phyloP scores from a whole-genome alignment of 805 yeast species.

The Hanseniaspora meyeri region DNA sequence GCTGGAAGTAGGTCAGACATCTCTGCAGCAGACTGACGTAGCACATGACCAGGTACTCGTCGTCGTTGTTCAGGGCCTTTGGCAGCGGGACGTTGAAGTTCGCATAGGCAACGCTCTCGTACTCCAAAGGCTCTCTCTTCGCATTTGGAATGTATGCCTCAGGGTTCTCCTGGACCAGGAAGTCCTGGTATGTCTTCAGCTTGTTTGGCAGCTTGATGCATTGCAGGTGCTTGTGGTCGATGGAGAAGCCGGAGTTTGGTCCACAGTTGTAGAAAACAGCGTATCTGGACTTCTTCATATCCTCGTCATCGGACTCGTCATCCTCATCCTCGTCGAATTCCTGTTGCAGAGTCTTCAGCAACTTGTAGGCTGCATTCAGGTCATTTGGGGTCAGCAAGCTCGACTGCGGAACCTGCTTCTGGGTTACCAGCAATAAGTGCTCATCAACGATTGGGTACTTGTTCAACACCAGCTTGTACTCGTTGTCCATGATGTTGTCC shows the following conservation, averaged over 20 bases:
- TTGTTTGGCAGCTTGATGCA: slow-evolving; percentile 57
- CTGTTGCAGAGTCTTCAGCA: slow-evolving; percentile 39
- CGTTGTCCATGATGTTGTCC: slow-evolving; percentile 34
- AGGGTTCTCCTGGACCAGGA: slow-evolving; percentile 30
- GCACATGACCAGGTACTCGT: slow-evolving; percentile 50
- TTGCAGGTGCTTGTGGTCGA: slow-evolving; percentile 86
- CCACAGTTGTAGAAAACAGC: slow-evolving; percentile 87
- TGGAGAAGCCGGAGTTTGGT: slow-evolving; percentile 82
- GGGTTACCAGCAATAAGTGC: slow-evolving; percentile 72
- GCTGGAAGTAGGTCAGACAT: slow-evolving; percentile 53
- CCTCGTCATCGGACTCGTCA: slow-evolving; percentile 19
- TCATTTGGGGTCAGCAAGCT: slow-evolving; percentile 64
- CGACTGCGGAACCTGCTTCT: slow-evolving; percentile 56
- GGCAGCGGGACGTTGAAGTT: slow-evolving; percentile 67
- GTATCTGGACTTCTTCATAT: slow-evolving; percentile 37
- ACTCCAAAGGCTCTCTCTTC: slow-evolving; percentile 48
- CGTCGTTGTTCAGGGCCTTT: slow-evolving; percentile 27
- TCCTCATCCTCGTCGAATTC: slow-evolving; percentile 1
- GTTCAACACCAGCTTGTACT: slow-evolving; percentile 60
- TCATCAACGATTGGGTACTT: slow-evolving; percentile 74
- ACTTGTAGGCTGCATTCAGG: slow-evolving; percentile 43
- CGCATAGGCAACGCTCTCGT: slow-evolving; percentile 57
- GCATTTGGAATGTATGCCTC: slow-evolving; percentile 44
- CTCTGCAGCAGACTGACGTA: slow-evolving; percentile 65
- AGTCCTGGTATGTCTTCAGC: slow-evolving; percentile 47